phyloP scores from a whole-genome alignment of 352 stramenopile species.

The Nothophytophthora sp. region DNA sequence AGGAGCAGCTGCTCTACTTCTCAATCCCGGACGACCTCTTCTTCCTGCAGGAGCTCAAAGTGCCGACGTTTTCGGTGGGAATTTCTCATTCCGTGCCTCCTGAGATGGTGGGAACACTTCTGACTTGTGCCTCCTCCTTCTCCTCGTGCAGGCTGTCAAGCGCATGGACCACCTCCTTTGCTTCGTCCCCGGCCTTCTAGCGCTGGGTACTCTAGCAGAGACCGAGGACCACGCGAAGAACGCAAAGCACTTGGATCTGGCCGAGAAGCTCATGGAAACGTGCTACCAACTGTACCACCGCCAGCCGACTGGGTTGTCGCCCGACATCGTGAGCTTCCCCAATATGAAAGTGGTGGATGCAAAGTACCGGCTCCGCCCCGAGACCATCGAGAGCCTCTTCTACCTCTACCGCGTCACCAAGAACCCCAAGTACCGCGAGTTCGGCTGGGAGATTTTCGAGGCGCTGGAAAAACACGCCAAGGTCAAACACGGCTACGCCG shows the following conservation, averaged over 20 bases:
- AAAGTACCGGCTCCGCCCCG: constrained; percentile 95
- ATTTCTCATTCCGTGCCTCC: constrained; percentile 22
- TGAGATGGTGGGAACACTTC: not conserved
- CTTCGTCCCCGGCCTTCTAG: constrained; percentile 94
- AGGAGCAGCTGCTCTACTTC: constrained; percentile 88
- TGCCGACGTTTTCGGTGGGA: constrained; percentile 48
- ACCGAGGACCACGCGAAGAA: constrained; percentile 68
- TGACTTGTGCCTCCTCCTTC: constrained; percentile 3
- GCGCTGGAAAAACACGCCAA: constrained; percentile 93
- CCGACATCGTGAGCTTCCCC: constrained; percentile 93
- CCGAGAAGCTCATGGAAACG: constrained; percentile 91
- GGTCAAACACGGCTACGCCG: constrained; percentile 89
- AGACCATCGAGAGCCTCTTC: constrained; percentile 97
- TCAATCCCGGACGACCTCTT: constrained; percentile 63
- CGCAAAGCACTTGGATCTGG: constrained; percentile 82
- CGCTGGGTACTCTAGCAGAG: constrained; percentile 88
- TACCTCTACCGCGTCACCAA: constrained; percentile 96
- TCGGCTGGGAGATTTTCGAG: constrained; percentile 96
- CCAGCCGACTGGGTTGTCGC: constrained; percentile 91
- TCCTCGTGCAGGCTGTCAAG: constrained; percentile 26
- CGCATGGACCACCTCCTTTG: constrained; percentile 98
- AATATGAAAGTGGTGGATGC: constrained; percentile 53
- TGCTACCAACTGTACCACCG: constrained; percentile 96
- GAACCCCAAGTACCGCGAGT: constrained; percentile 94
- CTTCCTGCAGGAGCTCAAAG: constrained; percentile 59